Evolutionary conservation across 2,329 filamentous ascomycete species (phyloP), one percentile per base, ranked within the genome.

Genomic region (Aspergillus latus): DNA sequence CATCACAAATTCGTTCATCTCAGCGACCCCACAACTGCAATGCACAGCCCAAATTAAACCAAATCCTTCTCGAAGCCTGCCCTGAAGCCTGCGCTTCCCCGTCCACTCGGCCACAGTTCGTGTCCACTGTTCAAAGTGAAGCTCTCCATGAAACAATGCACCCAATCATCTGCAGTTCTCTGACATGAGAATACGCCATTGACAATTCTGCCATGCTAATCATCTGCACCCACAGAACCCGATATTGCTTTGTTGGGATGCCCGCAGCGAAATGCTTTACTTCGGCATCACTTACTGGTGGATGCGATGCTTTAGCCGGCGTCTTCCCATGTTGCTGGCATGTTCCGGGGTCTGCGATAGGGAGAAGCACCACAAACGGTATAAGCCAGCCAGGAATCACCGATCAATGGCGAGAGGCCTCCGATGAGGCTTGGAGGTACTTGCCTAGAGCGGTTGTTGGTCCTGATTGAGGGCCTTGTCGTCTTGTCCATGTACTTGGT

Each of bases 51-150:
- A 59, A 61, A 36, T 59, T 59, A 60, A 54, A 36, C 60, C 62
- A 60, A 54, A 8, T 61, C 54, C 60, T 64, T 64, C 62, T 64
- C 61, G 62, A 64, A 64, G 59, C 56, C 52, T 49, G 36, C 49
- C 49, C 40, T 39, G 21, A 21, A 21, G 21, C 21, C 21, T 21
- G 21, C 21, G 21, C 21, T 21, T 45, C 45, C 26, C 26, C 26
- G 26, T 30, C 44, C 44, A 43, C 9, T 47, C 32, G 34, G 16
- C 37, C 49, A 32, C 46, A 48, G 40, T 53, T 45, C 46, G 21
- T 54, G 42, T 43, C 21, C n/a, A 28, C 5, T n/a, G 58, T 62
- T 63, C 61, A 64, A 64, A 64, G 62, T 64, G 62, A 64, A 60
- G 62, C 62, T 63, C 15, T 13, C 15, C 5, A 8, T 43, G 40